Evolutionary conservation across 2,329 filamentous ascomycete species (phyloP), one percentile per base, ranked within the genome.

Genomic region (Fusarium siculi): DNA sequence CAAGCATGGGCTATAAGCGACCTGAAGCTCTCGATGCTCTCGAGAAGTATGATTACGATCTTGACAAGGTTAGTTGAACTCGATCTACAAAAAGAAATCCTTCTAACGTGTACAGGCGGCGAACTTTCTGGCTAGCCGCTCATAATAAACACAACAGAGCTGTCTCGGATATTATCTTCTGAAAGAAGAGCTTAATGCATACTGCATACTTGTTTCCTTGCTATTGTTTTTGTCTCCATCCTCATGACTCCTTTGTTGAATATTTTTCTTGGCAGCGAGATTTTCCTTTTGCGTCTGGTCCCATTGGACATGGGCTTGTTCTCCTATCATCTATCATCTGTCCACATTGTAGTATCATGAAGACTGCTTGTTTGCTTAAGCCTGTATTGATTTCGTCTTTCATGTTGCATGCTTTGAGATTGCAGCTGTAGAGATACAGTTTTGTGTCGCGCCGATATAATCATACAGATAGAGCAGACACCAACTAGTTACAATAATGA

Each of bases 11-110:
- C 1, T 98, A 97, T 80, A 84, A 90, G 9, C 88, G 96, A 36
- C 85, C 87, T 12, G 91, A 93, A 56, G 93, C 94, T 21, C 84
- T 98, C 40, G 86, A 87, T 55, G 96, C 96, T 30, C 84, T 98
- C 80, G 96, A 98, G 86, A 95, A 96, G 82, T 97, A 93, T 81
- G 95, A 98, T 84, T 98, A 98, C 83, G 96, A 98, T 81, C 88
- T 98, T 80, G 95, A 97, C 83, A 94, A 93, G 90, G 96, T 97
- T 84, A 84, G 91, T 54, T 21, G 42, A 15, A 19, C 23, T 11
- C 25, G 9, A 18, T 44, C 8, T 39, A n/a, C 21, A 18, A 42
- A 12, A 19, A 23, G 37, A 15, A 53, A 55, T 15, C 18, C n/a
- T 53, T 32, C 23, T 56, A 42, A 57, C 46, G 44, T 25, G 15